phyloP scores from a whole-genome alignment of 2,329 filamentous ascomycete species.

The Trichoderma brevicompactum region DNA sequence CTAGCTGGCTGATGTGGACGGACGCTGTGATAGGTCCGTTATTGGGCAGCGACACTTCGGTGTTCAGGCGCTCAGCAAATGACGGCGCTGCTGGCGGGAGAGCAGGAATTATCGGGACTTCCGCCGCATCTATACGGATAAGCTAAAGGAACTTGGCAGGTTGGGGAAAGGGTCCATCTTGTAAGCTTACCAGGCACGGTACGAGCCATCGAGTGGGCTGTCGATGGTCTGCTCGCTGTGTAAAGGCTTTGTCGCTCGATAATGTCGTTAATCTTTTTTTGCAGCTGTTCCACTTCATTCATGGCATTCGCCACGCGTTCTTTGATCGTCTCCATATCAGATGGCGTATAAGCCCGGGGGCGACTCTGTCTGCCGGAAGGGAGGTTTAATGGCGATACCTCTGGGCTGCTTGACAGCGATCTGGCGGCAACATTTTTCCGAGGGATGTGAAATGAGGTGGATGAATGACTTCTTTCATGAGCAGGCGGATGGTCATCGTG shows the following conservation, averaged over 20 bases:
- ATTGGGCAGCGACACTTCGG: constrained; percentile 47
- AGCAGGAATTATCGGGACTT: constrained; percentile 61
- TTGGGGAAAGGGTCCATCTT: background rate
- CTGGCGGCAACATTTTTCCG: constrained; percentile 46
- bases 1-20: constrained; percentile 40
- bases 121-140: constrained; percentile 48
- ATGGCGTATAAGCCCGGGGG: constrained; percentile 50
- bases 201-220: constrained; percentile 48
- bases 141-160: constrained; percentile 24
- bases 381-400: constrained; percentile 42
- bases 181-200: constrained; percentile 40
- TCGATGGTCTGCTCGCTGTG: constrained; percentile 57
- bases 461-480: constrained; percentile 54
- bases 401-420: constrained; percentile 34
- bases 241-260: constrained; percentile 66
- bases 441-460: constrained; percentile 61
- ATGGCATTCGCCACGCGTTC: constrained; percentile 61
- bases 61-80: constrained; percentile 60
- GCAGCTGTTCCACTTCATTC: constrained; percentile 61
- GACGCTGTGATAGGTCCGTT: constrained; percentile 44
- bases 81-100: constrained; percentile 61
- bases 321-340: constrained; percentile 56
- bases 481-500: constrained; percentile 40
- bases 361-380: constrained; percentile 49
- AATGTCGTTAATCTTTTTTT: constrained; percentile 63